These are phyloP conservation scores for Penicillium robsamsonii DNA, from an alignment of 495 filamentous ascomycete species.

Conservation along the genomic window DNA sequence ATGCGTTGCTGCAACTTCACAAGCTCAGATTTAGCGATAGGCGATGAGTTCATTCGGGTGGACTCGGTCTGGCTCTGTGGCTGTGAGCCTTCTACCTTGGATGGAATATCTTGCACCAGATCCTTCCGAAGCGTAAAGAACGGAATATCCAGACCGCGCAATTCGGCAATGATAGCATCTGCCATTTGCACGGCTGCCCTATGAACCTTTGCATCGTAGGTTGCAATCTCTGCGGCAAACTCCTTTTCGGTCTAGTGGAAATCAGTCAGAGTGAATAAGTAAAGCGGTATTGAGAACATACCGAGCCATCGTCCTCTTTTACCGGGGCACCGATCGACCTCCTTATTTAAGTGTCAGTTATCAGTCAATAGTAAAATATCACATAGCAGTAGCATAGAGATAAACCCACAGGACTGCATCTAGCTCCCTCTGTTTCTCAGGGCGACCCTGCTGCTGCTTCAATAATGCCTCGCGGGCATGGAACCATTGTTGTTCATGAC, in stretches of 20 bases:
- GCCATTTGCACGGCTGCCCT: slow-evolving; percentile 59
- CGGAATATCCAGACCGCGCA: slow-evolving; percentile 59
- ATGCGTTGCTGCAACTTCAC: slow-evolving; percentile 55
- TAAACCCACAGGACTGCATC: slow-evolving; percentile 48
- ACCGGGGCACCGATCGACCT: slow-evolving; percentile 43
- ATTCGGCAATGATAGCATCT: slow-evolving; percentile 51
- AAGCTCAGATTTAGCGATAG: slow-evolving; percentile 46
- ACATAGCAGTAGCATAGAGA: not conserved
- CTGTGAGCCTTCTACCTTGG: not conserved
- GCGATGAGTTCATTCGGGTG: not conserved
- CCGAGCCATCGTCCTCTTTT: slow-evolving; percentile 30
- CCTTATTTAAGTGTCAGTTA: slow-evolving; percentile 24
- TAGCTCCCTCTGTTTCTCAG: slow-evolving; percentile 51
- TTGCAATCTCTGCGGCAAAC: slow-evolving; percentile 52
- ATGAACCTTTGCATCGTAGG: slow-evolving; percentile 62
- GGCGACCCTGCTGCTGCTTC: slow-evolving; percentile 47
- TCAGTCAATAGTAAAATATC: not conserved
- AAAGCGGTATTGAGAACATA: slow-evolving; percentile 19
- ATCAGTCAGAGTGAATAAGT: slow-evolving; percentile 7
- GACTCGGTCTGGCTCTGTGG: slow-evolving; percentile 2
- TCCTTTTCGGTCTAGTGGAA: slow-evolving; percentile 38
- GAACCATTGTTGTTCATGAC: slow-evolving; percentile 67
- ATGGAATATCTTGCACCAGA: slow-evolving; percentile 32
- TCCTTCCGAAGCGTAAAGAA: slow-evolving; percentile 57
- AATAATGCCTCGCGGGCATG: slow-evolving; percentile 50